phyloP scores from a whole-genome alignment of 805 yeast genomes.

The Lachancea kluyveri region DNA sequence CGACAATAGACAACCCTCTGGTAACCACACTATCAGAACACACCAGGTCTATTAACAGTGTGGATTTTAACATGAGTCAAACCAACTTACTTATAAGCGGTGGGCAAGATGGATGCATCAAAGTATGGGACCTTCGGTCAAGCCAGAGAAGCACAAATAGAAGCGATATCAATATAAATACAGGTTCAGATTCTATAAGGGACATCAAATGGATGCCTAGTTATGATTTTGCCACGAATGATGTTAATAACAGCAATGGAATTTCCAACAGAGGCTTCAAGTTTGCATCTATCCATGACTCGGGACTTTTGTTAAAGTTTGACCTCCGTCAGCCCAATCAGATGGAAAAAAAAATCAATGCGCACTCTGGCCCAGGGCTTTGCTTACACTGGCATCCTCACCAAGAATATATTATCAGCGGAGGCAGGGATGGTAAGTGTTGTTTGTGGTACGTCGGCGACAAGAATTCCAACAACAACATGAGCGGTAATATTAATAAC shows the following conservation, averaged over 20 bases:
- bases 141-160: slow-evolving; percentile 36
- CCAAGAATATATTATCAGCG: slow-evolving; percentile 74
- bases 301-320: slow-evolving; percentile 82
- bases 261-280: slow-evolving; percentile 32
- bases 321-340: slow-evolving; percentile 66
- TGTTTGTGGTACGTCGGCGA: slow-evolving; percentile 32
- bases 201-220: slow-evolving; percentile 48
- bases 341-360: slow-evolving; percentile 68
- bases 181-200: slow-evolving; percentile 67
- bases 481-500: slow-evolving; percentile 5
- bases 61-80: slow-evolving; percentile 31
- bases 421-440: slow-evolving; percentile 76
- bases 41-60: slow-evolving; percentile 31
- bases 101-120: slow-evolving; percentile 74
- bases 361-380: slow-evolving; percentile 88
- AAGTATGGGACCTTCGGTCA: slow-evolving; percentile 61
- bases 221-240: slow-evolving; percentile 36
- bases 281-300: slow-evolving; percentile 78
- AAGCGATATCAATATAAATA: slow-evolving; percentile 31
- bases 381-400: slow-evolving; percentile 86
- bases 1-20: slow-evolving; percentile 16
- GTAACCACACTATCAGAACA: slow-evolving; percentile 26
- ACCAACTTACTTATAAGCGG: slow-evolving; percentile 47
- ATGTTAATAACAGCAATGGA: slow-evolving; percentile 5
- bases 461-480: slow-evolving; percentile 6